Evolutionary conservation across 176 grass and related monocot genomes (phyloP), one percentile per base, ranked within the genome.

Genomic region (Oryza longistaminata): DNA sequence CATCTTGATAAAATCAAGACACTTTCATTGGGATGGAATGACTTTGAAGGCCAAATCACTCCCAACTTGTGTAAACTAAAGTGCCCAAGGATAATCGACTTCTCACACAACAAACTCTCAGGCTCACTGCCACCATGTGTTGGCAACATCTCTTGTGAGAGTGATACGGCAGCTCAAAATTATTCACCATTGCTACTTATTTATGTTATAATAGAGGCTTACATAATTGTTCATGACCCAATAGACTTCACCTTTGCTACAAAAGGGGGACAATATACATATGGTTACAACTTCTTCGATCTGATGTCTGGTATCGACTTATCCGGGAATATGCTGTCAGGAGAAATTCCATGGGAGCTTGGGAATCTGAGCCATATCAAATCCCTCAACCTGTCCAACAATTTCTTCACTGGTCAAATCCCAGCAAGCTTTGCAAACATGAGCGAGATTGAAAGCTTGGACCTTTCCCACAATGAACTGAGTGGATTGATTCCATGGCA

Each of bases 391-490:
- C 7, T 89, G 31, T 89, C 87, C 0, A 7, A 81, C 42, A 89
- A 89, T 37, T 48, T 42, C 11, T 70, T 89, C 6, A 69, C 26
- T 2, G 76, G 70, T 0, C 5, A 22, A n/a, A 85, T 89, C 70
- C 87, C 87, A 3, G 17, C 50, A 45, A 46, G 76, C 0, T 46
- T 89, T 0, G 67, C 82, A 53, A 68, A 75, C 6, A 52, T 89
- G 43, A 12, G 12, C 1, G 74, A 46, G 5, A 67, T 85, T 1
- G 75, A 81, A 55, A 89, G 87, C 71, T 75, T 89, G 13, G 87
- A 89, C n/a, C 24, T 89, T 3, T 89, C 87, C 6, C 3, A 76
- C 46, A 89, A 89, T 9, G 21, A 7, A 5, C 12, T 89, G 35
- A 89, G 37, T 19, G 82, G 87, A 10, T 5, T 0, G 11, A 74